Evolutionary conservation across 805 yeast genomes (phyloP), one percentile per base, ranked within the genome.

Genomic region (Maudiozyma serrabonitensis): DNA sequence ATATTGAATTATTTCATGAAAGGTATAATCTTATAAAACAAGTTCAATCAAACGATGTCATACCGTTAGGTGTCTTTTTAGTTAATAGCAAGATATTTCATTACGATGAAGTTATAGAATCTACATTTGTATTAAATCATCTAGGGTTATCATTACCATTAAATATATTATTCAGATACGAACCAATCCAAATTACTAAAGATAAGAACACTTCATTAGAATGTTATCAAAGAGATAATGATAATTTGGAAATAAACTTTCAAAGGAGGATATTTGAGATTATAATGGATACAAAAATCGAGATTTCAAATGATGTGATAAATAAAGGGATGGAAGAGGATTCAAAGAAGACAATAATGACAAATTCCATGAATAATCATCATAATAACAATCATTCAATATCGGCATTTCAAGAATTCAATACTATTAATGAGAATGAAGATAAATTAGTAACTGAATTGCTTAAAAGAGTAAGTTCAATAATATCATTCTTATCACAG

Each of bases 401-500:
- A 13, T 21, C 6, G 1, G 28, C 46, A n/a, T 19, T 34, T 25
- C 44, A 46, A 16, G 37, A 19, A 5, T 48, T 40, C 25, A 32
- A 39, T 16, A 4, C 16, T 13, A 38, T 13, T 28, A 40, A 42
- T 40, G 47, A 40, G 13, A 38, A 16, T 8, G 46, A 43, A 37
- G 41, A 39, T 31, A 18, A 46, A 28, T 25, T 46, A 19, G 39
- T 46, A 3, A 40, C 47, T 11, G 45, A 50, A n/a, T 42, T 61
- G 6, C 47, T 55, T 13, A 47, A 43, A 23, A 41, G 54, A 40
- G 48, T 60, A 21, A 56, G 57, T 47, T 50, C 38, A 9, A 58
- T 62, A 28, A 47, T 59, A 28, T 12, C 42, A 2, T 64, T 61
- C 47, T 50, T 61, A 43, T 18, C 32, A 46, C 46, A 31, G 46